These are phyloP conservation scores for Trichothecium roseum DNA, from an alignment of 2,329 filamentous ascomycete species.

Conservation along the genomic window DNA sequence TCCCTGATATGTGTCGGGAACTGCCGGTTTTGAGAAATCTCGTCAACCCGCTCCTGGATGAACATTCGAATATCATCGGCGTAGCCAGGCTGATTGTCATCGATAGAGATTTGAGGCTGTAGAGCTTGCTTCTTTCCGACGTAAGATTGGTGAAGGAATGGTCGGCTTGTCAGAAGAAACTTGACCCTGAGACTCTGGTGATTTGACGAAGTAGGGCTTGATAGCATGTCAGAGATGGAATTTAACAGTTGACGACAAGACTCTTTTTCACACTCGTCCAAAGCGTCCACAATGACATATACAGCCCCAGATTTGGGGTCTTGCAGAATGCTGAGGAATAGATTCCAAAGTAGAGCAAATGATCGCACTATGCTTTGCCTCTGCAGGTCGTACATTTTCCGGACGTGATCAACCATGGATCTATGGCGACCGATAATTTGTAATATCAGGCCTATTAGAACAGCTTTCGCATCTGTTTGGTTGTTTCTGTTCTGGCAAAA, in stretches of 20 bases:
- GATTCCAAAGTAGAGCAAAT: constrained; percentile 21
- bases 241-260: constrained; percentile 15
- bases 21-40: constrained; percentile 15
- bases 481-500: constrained; percentile 24
- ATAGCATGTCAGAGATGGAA: constrained; percentile 11
- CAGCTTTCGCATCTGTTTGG: constrained; percentile 21
- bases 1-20: constrained; percentile 13
- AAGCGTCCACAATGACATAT: constrained; percentile 23
- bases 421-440: constrained; percentile 21
- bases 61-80: constrained; percentile 18
- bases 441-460: constrained; percentile 23
- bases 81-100: constrained; percentile 11
- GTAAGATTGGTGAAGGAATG: constrained; percentile 9
- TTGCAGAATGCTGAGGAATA: constrained; percentile 19
- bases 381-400: constrained; percentile 17
- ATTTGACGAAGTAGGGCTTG: constrained; percentile 4
- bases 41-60: constrained; percentile 18
- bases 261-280: constrained; percentile 25
- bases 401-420: constrained; percentile 19
- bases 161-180: constrained; percentile 21
- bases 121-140: constrained; percentile 1
- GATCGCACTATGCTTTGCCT: constrained; percentile 19
- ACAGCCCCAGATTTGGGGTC: constrained; percentile 17
- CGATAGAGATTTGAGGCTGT: constrained; percentile 11
- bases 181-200: constrained; percentile 15